phyloP scores from a whole-genome alignment of 2,329 filamentous ascomycete species.

The Drechslera avenae region DNA sequence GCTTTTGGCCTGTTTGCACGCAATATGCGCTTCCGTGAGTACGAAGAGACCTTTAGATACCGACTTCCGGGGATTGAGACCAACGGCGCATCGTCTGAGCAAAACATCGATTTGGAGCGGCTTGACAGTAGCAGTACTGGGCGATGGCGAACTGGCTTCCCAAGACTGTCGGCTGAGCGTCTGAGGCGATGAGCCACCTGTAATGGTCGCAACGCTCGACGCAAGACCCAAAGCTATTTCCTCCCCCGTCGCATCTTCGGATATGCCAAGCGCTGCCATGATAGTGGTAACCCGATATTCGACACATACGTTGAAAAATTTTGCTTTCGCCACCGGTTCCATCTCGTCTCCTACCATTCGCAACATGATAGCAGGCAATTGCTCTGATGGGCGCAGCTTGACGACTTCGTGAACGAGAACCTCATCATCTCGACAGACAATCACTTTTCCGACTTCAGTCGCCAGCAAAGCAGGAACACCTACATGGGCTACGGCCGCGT shows the following conservation, averaged over 20 bases:
- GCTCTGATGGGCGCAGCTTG: slow-evolving; percentile 42
- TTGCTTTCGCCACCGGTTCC: slow-evolving; percentile 87
- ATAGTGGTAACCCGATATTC: slow-evolving; percentile 88
- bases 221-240: slow-evolving; percentile 78
- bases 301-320: slow-evolving; percentile 80
- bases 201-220: slow-evolving; percentile 77
- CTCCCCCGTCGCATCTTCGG: slow-evolving; percentile 64
- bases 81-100: slow-evolving; percentile 79
- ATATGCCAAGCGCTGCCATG: slow-evolving; percentile 76
- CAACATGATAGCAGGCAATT: slow-evolving; percentile 76
- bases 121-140: slow-evolving; percentile 31
- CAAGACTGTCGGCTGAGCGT: slow-evolving; percentile 39
- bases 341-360: slow-evolving; percentile 93
- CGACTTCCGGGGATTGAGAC: slow-evolving; percentile 78
- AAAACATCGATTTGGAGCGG: slow-evolving; percentile 71
- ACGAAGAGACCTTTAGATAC: slow-evolving; percentile 78
- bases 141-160: slow-evolving; percentile 28
- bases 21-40: slow-evolving; percentile 75
- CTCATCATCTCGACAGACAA: slow-evolving; percentile 70
- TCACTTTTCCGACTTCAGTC: slow-evolving; percentile 69
- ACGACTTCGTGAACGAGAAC: slow-evolving; percentile 72
- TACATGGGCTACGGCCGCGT: slow-evolving; percentile 62
- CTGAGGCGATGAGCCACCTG: slow-evolving; percentile 64
- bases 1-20: slow-evolving; percentile 69
- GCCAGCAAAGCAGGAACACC: slow-evolving; percentile 82